These are phyloP conservation scores for Huntiella savannae DNA, from an alignment of 2,329 filamentous ascomycete species.

Conservation along the genomic window DNA sequence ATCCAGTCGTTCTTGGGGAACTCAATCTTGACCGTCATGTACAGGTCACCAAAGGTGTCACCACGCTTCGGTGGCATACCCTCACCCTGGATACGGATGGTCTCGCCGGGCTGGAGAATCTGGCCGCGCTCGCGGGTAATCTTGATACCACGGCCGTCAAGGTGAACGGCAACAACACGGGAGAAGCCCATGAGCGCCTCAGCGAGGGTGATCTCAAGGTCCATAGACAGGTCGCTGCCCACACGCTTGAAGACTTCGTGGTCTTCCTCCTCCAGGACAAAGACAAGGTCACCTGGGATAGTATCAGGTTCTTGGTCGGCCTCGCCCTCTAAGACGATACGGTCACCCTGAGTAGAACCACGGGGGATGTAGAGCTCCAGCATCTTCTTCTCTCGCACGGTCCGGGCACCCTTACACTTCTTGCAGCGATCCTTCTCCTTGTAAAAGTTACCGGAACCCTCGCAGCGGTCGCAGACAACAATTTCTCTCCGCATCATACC, in stretches of 20 bases:
- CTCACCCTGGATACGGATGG: slow-evolving; percentile 71
- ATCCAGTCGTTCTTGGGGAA: slow-evolving; percentile 84
- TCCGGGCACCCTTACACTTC: slow-evolving; percentile 91
- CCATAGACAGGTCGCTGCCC: slow-evolving; percentile 66
- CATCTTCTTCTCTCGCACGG: slow-evolving; percentile 75
- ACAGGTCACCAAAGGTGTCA: slow-evolving; percentile 71
- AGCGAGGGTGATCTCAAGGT: slow-evolving; percentile 59
- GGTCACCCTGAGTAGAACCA: slow-evolving; percentile 70
- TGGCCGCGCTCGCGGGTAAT: slow-evolving; percentile 65
- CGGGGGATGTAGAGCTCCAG: slow-evolving; percentile 91
- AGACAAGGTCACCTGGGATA: slow-evolving; percentile 82
- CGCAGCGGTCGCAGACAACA: slow-evolving; percentile 64
- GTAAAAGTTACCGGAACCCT: slow-evolving; percentile 67
- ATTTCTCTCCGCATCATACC: slow-evolving; percentile 69
- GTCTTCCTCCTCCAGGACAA: slow-evolving; percentile 62
- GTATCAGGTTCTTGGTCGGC: slow-evolving; percentile 83
- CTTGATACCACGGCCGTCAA: slow-evolving; percentile 80
- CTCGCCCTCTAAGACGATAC: slow-evolving; percentile 78
- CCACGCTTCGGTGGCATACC: slow-evolving; percentile 87
- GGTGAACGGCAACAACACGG: slow-evolving; percentile 73
- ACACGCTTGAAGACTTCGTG: slow-evolving; percentile 70
- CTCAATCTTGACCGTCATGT: slow-evolving; percentile 64
- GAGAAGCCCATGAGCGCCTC: slow-evolving; percentile 83
- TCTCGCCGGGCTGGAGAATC: slow-evolving; percentile 63
- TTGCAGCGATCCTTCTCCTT: slow-evolving; percentile 97